A percentile compares a stretch with the other conserved stretches of the same genome.
phyloP scores from a whole-genome alignment of 805 yeast genomes.

The Saccharomycodes ludwigii region DNA sequence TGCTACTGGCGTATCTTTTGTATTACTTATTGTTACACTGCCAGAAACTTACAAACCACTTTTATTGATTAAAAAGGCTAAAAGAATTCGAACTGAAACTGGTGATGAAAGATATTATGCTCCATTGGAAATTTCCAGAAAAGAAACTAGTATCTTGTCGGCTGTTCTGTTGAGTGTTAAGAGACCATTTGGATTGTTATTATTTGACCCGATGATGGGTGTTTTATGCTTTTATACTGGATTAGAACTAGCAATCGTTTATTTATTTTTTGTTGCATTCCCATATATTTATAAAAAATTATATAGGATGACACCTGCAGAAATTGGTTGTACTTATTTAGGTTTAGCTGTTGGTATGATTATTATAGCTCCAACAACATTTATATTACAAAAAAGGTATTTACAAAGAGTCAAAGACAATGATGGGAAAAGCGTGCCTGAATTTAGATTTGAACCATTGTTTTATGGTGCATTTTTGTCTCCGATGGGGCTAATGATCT shows the following conservation, averaged over 20 bases:
- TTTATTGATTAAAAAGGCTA: constrained; percentile 39
- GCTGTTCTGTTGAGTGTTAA: constrained; percentile 34
- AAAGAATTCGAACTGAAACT: constrained; percentile 36
- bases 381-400: constrained; percentile 30
- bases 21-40: constrained; percentile 30
- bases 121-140: constrained; percentile 27
- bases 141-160: constrained; percentile 29
- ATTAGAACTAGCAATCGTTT: constrained; percentile 44
- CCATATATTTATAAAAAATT: constrained; percentile 46
- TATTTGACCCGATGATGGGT: constrained; percentile 42
- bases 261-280: constrained; percentile 53
- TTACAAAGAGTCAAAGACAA: constrained; percentile 32
- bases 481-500: constrained; percentile 59
- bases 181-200: constrained; percentile 38
- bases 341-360: constrained; percentile 43
- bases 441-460: constrained; percentile 44
- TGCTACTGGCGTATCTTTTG: constrained; percentile 45
- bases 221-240: constrained; percentile 46
- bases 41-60: constrained; percentile 59
- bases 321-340: constrained; percentile 53
- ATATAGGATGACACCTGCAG: constrained; percentile 38
- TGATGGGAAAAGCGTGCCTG: constrained; percentile 43
- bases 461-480: constrained; percentile 53
- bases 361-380: constrained; percentile 33
- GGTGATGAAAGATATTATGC: constrained; percentile 37